phyloP scores from a whole-genome alignment of 2,329 filamentous ascomycete genomes.

The Calycina herbarum region DNA sequence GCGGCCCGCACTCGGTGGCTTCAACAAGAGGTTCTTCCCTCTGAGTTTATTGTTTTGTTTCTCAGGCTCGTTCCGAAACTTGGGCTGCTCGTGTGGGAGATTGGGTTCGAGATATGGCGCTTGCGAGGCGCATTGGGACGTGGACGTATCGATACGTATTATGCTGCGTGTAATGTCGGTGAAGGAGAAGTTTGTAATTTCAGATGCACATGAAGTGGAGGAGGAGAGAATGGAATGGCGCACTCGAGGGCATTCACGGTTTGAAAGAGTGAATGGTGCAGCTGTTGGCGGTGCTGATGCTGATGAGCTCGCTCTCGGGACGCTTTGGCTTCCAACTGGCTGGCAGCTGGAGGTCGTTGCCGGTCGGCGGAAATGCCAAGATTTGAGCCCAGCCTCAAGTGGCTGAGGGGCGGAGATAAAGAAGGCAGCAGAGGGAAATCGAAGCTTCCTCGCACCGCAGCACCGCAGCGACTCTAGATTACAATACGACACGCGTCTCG shows the following conservation, averaged over 20 bases:
- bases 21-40: constrained; percentile 13
- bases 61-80: constrained; percentile 24
- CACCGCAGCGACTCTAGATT: not conserved
- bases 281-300: not conserved
- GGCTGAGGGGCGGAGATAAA: no score
- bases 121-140: constrained; percentile 31
- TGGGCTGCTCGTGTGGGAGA: constrained; percentile 31
- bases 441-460: no score
- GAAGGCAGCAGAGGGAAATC: no score
- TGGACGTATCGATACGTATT: constrained; percentile 10
- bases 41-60: constrained; percentile 23
- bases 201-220: not conserved
- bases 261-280: not conserved
- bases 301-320: not conserved
- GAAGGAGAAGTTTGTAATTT: not conserved
- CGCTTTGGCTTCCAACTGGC: not conserved
- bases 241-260: not conserved
- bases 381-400: not conserved
- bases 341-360: not conserved
- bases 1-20: constrained; percentile 12
- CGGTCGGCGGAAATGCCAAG: not conserved
- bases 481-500: not conserved
- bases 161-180: not conserved
- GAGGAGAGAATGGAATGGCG: not conserved
- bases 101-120: constrained; percentile 29